Conservation (phyloP, 2,329 filamentous ascomycete species). For the Fusarium mundagurra region DNA sequence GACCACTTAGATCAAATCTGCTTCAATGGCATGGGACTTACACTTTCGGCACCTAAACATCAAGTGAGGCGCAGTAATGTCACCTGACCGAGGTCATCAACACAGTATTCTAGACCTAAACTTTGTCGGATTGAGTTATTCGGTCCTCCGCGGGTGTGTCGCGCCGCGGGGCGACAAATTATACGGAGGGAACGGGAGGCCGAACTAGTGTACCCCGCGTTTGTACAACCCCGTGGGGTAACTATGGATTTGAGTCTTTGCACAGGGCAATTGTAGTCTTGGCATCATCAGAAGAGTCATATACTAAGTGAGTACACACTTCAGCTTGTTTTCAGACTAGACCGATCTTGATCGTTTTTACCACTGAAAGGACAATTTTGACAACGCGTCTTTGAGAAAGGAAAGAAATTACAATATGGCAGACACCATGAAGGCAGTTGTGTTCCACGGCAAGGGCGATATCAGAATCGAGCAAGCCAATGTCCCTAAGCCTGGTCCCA, state of each 20-base stretch:
- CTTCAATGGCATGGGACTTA: not conserved
- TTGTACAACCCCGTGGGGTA: not conserved
- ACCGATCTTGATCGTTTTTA: accelerated
- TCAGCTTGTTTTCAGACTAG: not conserved
- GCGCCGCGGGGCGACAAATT: not conserved
- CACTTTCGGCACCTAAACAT: not conserved
- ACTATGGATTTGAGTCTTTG: too few species aligned
- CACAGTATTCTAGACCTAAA: too few species aligned
- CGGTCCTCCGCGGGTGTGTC: not conserved
- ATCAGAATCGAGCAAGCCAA: not conserved
- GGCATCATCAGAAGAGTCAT: not conserved
- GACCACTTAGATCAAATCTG: not conserved
- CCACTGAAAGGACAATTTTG: not conserved
- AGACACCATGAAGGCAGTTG: not conserved
- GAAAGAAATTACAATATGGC: not conserved
- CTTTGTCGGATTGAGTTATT: accelerated
- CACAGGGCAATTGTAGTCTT: not conserved
- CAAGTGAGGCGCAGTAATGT: not conserved
- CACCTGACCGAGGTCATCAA: not conserved
- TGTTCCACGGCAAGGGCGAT: not conserved
- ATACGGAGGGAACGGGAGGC: not conserved
- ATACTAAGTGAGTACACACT: not conserved
- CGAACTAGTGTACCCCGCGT: not conserved
- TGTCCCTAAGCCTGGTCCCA: not conserved
- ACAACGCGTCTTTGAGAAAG: too few species aligned